Percentiles rank a stretch among this genome's conserved stretches.
These are phyloP conservation scores for Salvia hispanica DNA, from an alignment of 257 asterid genomes.

Conservation along the genomic window DNA sequence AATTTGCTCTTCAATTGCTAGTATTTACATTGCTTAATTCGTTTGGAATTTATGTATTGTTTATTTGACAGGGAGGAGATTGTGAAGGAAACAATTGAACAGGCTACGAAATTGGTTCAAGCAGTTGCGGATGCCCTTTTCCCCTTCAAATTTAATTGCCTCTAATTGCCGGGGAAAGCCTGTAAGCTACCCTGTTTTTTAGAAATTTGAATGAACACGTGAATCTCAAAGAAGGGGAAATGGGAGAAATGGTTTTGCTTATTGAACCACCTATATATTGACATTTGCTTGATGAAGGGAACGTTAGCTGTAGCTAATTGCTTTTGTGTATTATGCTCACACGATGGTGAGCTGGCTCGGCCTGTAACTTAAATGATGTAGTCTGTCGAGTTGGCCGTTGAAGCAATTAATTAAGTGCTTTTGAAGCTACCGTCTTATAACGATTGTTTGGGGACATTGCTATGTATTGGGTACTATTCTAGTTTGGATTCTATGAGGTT, in stretches of 20 bases:
- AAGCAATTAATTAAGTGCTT: background rate
- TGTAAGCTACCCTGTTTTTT: slow-evolving; percentile 43
- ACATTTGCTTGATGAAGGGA: background rate
- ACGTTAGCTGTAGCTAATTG: no score
- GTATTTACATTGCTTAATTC: background rate
- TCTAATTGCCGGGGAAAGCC: slow-evolving; percentile 84
- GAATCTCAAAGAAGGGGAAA: background rate
- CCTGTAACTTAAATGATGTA: background rate
- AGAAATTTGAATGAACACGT: background rate
- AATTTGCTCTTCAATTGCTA: background rate
- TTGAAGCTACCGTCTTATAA: background rate
- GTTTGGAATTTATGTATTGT: background rate
- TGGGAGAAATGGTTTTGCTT: background rate
- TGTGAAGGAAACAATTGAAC: slow-evolving; percentile 57
- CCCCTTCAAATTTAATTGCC: slow-evolving; percentile 72
- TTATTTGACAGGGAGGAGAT: slow-evolving; percentile 65
- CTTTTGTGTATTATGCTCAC: background rate
- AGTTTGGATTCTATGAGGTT: background rate
- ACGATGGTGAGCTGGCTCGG: background rate
- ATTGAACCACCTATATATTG: background rate
- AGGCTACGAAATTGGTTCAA: slow-evolving; percentile 80
- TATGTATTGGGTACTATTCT: background rate
- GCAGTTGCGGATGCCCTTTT: slow-evolving; percentile 82
- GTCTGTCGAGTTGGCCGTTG: background rate
- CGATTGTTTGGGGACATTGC: background rate